phyloP scores from a whole-genome alignment of 148 eudicot genomes.

The Rhododendron griersonianum region DNA sequence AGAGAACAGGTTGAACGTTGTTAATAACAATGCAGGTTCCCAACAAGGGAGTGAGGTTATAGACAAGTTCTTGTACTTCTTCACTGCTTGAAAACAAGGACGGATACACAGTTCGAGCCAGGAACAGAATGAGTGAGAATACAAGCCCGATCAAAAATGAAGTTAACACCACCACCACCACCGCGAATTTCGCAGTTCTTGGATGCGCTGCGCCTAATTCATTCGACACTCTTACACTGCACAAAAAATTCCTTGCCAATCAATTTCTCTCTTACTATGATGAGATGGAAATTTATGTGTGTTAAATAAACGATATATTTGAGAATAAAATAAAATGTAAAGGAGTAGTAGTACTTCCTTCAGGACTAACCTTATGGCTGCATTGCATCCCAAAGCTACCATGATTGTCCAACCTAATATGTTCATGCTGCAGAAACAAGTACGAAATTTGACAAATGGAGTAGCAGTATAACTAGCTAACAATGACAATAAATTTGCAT shows the following conservation, averaged over 20 bases:
- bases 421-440: slow-evolving; percentile 26
- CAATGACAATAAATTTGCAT: background rate
- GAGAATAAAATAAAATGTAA: background rate
- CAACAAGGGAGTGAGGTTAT: slow-evolving; percentile 36
- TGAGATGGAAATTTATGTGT: background rate
- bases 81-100: slow-evolving; percentile 23
- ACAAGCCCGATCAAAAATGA: slow-evolving; percentile 30
- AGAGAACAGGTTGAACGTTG: slow-evolving; percentile 37
- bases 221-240: slow-evolving; percentile 55
- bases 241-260: background rate
- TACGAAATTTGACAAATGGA: background rate
- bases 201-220: slow-evolving; percentile 52
- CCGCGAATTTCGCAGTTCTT: slow-evolving; percentile 45
- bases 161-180: slow-evolving; percentile 32
- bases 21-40: slow-evolving; percentile 27
- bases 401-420: slow-evolving; percentile 23
- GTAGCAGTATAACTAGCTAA: background rate
- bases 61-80: slow-evolving; percentile 31
- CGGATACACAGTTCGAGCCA: slow-evolving; percentile 24
- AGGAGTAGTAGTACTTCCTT: background rate
- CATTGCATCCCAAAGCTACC: slow-evolving; percentile 7
- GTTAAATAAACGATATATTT: background rate
- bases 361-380: slow-evolving; percentile 6
- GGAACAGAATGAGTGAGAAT: slow-evolving; percentile 26
- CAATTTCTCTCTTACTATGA: background rate